A percentile compares a stretch with the other conserved stretches of the same genome.
Evolutionary conservation across 441 rosid genomes (phyloP).

Genomic region (Dalechampia spathulata): DNA sequence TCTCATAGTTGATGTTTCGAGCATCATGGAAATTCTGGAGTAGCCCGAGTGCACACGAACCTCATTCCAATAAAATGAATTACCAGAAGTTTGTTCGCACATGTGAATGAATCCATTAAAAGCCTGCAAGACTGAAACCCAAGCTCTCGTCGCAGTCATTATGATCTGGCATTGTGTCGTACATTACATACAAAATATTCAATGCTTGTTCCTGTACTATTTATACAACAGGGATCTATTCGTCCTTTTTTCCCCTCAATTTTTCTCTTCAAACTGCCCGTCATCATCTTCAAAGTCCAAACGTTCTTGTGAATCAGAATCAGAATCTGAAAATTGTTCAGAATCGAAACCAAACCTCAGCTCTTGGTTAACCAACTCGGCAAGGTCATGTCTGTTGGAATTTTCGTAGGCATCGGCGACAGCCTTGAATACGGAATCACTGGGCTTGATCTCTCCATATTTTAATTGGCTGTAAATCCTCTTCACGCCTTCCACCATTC

Average conservation of each 20-base stretch:
- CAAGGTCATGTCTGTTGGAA: conserved; percentile 65
- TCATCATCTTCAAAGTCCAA: conserved; percentile 25
- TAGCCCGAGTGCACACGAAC: too few species aligned
- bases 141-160: background rate
- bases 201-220: conserved; percentile 12
- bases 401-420: conserved; percentile 50
- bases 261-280: background rate
- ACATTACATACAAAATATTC: conserved; percentile 3
- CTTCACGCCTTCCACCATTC: conserved; percentile 79
- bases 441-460: conserved; percentile 50
- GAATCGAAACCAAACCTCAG: conserved; percentile 47
- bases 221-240: background rate
- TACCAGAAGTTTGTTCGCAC: too few species aligned
- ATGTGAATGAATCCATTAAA: too few species aligned
- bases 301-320: conserved; percentile 9
- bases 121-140: background rate
- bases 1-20: too few species aligned
- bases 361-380: conserved; percentile 56
- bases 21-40: too few species aligned
- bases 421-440: conserved; percentile 55
- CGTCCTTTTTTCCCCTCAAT: background rate
- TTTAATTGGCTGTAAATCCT: conserved; percentile 52
- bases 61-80: too few species aligned
- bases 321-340: conserved; percentile 24
- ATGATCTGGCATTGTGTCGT: background rate